Evolutionary conservation across 768 basidiomycete species (phyloP).

Genomic region (Mycena leptocephala): DNA sequence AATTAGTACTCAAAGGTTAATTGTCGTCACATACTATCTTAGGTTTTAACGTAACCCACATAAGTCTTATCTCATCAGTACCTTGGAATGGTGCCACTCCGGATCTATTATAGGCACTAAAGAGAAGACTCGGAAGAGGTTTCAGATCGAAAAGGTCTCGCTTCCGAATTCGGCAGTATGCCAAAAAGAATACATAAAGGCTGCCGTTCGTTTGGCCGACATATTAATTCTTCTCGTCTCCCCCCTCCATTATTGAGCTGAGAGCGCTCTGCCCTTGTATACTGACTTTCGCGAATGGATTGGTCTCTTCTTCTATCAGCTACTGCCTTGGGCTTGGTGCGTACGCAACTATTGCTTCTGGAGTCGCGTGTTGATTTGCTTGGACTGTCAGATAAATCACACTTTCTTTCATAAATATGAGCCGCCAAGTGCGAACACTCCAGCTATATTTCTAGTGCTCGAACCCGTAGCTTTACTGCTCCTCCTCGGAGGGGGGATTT

Average conservation of each 20-base stretch:
- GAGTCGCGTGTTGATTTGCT: too few species aligned
- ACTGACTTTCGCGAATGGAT: not conserved
- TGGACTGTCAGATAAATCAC: conserved; percentile 14
- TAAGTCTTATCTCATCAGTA: not conserved
- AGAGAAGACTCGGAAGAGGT: too few species aligned
- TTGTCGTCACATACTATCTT: not conserved
- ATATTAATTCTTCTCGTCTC: not conserved
- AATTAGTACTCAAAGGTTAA: not conserved
- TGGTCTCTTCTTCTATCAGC: not conserved
- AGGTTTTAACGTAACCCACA: not conserved
- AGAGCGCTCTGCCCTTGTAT: not conserved
- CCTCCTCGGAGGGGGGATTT: not conserved
- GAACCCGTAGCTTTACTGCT: conserved; percentile 11
- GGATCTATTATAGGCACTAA: too few species aligned
- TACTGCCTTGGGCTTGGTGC: conserved; percentile 6
- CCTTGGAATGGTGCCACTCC: too few species aligned
- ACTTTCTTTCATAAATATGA: conserved; percentile 21
- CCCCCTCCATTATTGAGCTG: not conserved
- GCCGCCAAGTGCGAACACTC: conserved; percentile 20
- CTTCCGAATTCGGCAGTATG: not conserved
- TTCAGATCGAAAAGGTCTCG: too few species aligned
- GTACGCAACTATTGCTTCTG: not conserved
- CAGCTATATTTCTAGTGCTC: not conserved
- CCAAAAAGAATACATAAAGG: not conserved
- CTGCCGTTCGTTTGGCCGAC: not conserved